Evolutionary conservation across 2,329 filamentous ascomycete species (phyloP).

Genomic region (Tolypocladium tundrense): DNA sequence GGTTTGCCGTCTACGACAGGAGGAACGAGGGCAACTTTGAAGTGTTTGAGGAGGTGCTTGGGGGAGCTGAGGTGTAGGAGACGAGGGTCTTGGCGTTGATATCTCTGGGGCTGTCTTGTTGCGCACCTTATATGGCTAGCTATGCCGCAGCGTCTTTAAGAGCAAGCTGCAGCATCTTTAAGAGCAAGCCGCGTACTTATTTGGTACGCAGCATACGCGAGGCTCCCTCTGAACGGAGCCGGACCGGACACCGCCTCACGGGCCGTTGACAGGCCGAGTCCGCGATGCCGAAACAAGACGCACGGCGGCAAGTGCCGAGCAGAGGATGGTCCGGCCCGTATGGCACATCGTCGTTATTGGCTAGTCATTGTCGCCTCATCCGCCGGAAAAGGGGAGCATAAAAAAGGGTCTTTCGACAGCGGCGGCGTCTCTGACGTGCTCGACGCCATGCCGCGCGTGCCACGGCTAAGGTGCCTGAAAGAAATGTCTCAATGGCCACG

Average conservation of each 20-base stretch:
- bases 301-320: neutral
- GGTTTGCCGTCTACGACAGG: conserved; percentile 51
- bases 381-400: neutral
- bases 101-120: neutral
- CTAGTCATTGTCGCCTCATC: neutral
- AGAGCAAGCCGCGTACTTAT: no score
- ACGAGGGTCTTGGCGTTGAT: neutral
- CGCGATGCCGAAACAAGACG: neutral
- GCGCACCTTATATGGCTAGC: neutral
- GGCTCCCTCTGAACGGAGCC: no score
- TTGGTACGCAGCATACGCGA: neutral
- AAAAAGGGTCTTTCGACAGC: neutral
- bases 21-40: conserved; percentile 38
- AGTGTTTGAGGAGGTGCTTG: conserved; percentile 34
- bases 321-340: neutral
- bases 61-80: conserved; percentile 17
- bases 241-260: no score
- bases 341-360: neutral
- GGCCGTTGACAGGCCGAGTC: no score
- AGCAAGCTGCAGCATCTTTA: no score
- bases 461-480: neutral
- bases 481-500: neutral
- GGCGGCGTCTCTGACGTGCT: neutral
- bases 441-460: neutral
- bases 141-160: neutral